phyloP scores from a whole-genome alignment of 306 rosid species.

The Lathyrus tuberosus region DNA sequence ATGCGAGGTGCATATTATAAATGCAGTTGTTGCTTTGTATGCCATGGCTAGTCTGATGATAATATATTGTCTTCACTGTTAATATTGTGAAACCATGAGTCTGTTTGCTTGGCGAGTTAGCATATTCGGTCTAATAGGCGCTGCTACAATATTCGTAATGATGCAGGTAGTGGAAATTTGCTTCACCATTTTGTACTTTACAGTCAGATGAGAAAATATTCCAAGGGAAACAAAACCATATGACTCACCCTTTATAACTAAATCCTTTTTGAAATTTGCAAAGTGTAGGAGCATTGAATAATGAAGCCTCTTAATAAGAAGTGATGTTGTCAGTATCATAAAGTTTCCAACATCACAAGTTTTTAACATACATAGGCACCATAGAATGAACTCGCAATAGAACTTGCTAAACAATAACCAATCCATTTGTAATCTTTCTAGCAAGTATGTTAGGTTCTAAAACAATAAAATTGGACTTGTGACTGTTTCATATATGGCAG shows the following conservation, averaged over 20 bases:
- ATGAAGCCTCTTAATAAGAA: neutral
- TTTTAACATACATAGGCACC: neutral
- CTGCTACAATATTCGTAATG: no score
- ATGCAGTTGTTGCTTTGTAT: no score
- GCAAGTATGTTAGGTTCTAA: neutral
- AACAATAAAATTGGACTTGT: constrained; percentile 7
- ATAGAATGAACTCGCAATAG: neutral
- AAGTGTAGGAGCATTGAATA: neutral
- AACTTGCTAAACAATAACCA: constrained; percentile 6
- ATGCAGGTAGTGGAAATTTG: no score
- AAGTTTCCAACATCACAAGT: neutral
- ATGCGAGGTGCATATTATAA: no score
- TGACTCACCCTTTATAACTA: neutral
- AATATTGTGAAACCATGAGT: no score
- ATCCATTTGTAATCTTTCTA: neutral
- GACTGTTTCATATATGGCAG: constrained; percentile 1
- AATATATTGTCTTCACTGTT: no score
- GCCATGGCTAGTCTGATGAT: no score
- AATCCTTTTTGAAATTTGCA: no score
- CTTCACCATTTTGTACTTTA: no score
- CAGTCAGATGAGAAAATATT: neutral
- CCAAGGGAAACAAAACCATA: neutral
- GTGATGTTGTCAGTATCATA: neutral
- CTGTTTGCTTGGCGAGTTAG: no score
- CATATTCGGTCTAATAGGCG: no score